Conservation (phyloP, 768 basidiomycete species). For the Termitomyces sp. region DNA sequence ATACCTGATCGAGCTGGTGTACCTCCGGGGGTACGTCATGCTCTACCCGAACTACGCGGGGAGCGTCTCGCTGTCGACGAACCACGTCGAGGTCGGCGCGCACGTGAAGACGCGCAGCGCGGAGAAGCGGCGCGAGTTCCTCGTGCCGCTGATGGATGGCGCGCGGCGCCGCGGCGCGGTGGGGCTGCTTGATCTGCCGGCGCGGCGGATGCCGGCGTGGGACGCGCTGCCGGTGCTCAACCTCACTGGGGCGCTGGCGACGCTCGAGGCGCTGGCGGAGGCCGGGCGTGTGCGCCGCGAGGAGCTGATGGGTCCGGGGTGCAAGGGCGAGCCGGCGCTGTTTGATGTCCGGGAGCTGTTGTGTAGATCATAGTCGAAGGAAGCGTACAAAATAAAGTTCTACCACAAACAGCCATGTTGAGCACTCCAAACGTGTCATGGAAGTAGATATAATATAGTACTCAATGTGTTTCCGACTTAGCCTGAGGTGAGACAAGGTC, state of each 20-base stretch:
- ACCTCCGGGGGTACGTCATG: slow-evolving; percentile 81
- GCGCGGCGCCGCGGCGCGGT: slow-evolving; percentile 8
- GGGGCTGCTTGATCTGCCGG: slow-evolving; percentile 57
- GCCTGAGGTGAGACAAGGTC: too few species aligned
- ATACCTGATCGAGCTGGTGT: slow-evolving; percentile 83
- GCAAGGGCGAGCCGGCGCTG: slow-evolving; percentile 15
- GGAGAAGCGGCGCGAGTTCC: slow-evolving; percentile 60
- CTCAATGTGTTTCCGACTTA: too few species aligned
- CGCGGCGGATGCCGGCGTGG: slow-evolving; percentile 44
- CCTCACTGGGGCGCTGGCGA: slow-evolving; percentile 46
- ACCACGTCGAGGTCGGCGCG: slow-evolving; percentile 80
- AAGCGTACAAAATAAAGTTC: too few species aligned
- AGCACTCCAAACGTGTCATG: too few species aligned
- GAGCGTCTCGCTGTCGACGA: slow-evolving; percentile 79
- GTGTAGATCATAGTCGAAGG: neutral
- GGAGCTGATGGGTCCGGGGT: slow-evolving; percentile 30
- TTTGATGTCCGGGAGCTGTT: slow-evolving; percentile 22
- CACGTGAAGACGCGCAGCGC: slow-evolving; percentile 61
- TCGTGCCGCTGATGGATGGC: slow-evolving; percentile 66
- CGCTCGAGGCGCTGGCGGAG: slow-evolving; percentile 23
- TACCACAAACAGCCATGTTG: too few species aligned
- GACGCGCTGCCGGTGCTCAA: slow-evolving; percentile 62
- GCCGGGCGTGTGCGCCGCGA: slow-evolving; percentile 28
- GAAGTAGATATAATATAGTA: too few species aligned
- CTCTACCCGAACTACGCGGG: slow-evolving; percentile 79